Evolutionary conservation across 371 early-diverging fungal genomes (phyloP), one percentile per base, ranked within the genome.

Genomic region (Capillidium rhysosporum): DNA sequence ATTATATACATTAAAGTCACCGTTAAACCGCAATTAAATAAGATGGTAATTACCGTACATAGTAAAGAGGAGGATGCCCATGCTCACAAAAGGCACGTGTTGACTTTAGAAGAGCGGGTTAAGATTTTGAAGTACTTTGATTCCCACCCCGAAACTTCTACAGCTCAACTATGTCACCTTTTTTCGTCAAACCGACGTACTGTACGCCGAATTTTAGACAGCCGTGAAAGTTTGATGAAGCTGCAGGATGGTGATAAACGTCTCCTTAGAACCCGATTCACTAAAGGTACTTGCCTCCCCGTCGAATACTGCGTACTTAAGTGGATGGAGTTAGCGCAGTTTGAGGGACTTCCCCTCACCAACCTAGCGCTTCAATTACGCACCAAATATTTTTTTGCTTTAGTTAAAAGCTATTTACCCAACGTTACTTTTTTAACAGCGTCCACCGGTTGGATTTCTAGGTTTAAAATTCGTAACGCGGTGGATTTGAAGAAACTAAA

Each of bases 131-230:
- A 24, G 9, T 29, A 18, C 14, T 7, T 47, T 7, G 43, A 43
- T 18, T 43, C 43, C 18, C 43, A 43, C 21, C 43, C 43, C 18
- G 18, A 43, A 14, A 14, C 14, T 16, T 14, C 47, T 25, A 47
- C 23, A 8, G 8, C 10, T 8, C 24, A 47, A 25, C 10, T 47
- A 18, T 47, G 47, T 26, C 25, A 10, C 26, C 21, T 12, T 9
- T 47, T 47, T 18, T 47, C 47, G 14, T 47, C 47, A 8, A 47
- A 47, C 23, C 47, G 18, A 47, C 47, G 47, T 26, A 47, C 47
- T 8, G 9, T 47, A 26, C 21, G 26, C 12, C 47, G 47, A 4
- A 47, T 47, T 9, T 29, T 10, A 7, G 47, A 47, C 29, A 20
- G 29, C 10, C 24, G 47, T 26, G 47, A 47, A 29, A 47, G 18